phyloP scores from a whole-genome alignment of 345 rosid genomes.

The Pistacia integerrima region DNA sequence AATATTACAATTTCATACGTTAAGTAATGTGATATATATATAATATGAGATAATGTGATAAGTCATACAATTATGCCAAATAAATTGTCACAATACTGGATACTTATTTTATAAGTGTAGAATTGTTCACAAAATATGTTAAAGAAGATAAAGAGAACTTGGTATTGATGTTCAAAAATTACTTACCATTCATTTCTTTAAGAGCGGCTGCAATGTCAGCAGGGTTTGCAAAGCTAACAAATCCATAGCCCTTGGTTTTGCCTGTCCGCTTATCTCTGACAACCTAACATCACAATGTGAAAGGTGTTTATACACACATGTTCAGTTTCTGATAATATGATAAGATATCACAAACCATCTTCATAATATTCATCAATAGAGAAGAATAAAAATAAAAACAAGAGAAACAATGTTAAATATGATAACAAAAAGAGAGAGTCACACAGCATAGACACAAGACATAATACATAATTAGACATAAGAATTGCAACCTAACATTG shows the following conservation, averaged over 20 bases:
- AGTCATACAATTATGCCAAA: too few relatives aligned
- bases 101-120: too few relatives aligned
- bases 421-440: not conserved
- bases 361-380: not conserved
- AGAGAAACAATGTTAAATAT: not conserved
- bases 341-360: not conserved
- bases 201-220: conserved; percentile 88
- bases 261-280: conserved; percentile 96
- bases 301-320: not conserved
- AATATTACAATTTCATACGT: too few relatives aligned
- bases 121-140: too few relatives aligned
- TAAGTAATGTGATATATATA: too few relatives aligned
- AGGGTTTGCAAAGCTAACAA: conserved; percentile 91
- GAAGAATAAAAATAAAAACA: not conserved
- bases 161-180: too few relatives aligned
- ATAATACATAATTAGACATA: not conserved
- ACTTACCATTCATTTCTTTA: conserved; percentile 92
- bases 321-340: not conserved
- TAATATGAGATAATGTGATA: too few relatives aligned
- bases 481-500: not conserved
- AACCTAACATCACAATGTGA: conserved; percentile 50
- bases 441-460: not conserved
- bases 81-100: too few relatives aligned
- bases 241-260: conserved; percentile 98
- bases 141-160: too few relatives aligned